These are phyloP conservation scores for Aspergillus unguis DNA, from an alignment of 2,329 filamentous ascomycete genomes.

Conservation along the genomic window DNA sequence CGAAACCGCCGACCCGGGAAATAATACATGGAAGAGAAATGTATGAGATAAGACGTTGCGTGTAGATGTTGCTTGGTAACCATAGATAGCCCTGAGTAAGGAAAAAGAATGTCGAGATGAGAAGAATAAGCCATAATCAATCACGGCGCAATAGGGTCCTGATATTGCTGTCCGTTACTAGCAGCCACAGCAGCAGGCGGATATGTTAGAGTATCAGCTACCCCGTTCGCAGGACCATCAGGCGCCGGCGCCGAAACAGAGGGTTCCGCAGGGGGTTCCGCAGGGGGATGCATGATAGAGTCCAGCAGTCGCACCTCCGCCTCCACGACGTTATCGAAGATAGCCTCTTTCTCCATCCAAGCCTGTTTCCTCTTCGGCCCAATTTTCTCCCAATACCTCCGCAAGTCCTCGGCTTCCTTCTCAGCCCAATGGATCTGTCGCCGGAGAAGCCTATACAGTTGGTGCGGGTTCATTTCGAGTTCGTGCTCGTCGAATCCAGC, in stretches of 20 bases:
- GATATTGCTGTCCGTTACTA: background rate
- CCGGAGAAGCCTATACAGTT: conserved; percentile 46
- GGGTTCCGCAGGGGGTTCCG: background rate
- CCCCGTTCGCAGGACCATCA: conserved; percentile 1
- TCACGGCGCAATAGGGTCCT: conserved; percentile 6
- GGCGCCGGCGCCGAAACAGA: background rate
- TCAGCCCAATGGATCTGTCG: conserved; percentile 49
- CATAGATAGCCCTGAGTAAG: background rate
- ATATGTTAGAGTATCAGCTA: background rate
- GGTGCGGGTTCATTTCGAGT: conserved; percentile 38
- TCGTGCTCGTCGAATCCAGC: conserved; percentile 46
- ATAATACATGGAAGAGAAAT: background rate
- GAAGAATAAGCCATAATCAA: background rate
- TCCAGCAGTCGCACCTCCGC: conserved; percentile 39
- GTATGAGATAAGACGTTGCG: background rate
- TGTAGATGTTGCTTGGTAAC: background rate
- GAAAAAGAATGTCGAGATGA: background rate
- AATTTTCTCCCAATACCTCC: conserved; percentile 39
- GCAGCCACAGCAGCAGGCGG: background rate
- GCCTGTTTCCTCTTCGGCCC: conserved; percentile 36
- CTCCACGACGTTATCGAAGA: conserved; percentile 44
- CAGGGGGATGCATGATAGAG: conserved; percentile 18
- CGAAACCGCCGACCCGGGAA: background rate
- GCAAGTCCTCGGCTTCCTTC: conserved; percentile 40
- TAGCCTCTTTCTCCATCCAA: conserved; percentile 43